Base-by-base conservation (phyloP, 2,329 filamentous ascomycete species). In the Aspergillus oerlinghausenensis region DNA sequence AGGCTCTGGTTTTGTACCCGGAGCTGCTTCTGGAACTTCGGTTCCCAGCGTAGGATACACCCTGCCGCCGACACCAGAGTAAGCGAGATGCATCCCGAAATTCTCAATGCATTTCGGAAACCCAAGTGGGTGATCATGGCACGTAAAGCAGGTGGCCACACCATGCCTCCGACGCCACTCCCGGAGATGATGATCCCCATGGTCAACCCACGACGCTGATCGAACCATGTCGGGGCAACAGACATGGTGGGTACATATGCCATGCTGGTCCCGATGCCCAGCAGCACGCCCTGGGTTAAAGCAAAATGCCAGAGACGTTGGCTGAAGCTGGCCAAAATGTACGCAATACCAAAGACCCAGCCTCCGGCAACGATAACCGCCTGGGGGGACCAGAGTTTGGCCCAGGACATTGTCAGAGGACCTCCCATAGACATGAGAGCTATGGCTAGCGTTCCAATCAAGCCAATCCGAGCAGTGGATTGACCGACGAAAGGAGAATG, bases 111-210 rank as follows among this genome's bases (percentile, higher is more conserved):
- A 55, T 73, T 74, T 4, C 74, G 70, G 54, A 74, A 74, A 2
- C 73, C 74, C 5, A 76, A 58, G 1, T 55, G 60, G 8, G 62
- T 57, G 32, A 75, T 66, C 14, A 72, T 58, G 2, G 63, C 62
- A 23, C 67, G 64, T 23, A 73, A 63, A 0, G 67, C 65, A 1
- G 72, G 71, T 3, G 73, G 69, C 60, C 68, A 73, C 0, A 69
- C 68, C 3, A 76, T 62, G n/a, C 74, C 75, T 0, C 74, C 75
- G 0, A 76, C 56, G 0, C 74, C 75, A 0, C 73, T 73, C 3
- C 74, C 73, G 1, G 70, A 65, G 3, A 72, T 63, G 21, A 76
- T 68, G 9, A 75, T 70, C 0, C 74, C 74, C 71, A 76, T 76
- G 0, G 71, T 73, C 2, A 74, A 60, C 2, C 70, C 73, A 2